Evolutionary conservation across 352 stramenopile genomes (phyloP).

Genomic region (Thalassiosira pacifica): DNA sequence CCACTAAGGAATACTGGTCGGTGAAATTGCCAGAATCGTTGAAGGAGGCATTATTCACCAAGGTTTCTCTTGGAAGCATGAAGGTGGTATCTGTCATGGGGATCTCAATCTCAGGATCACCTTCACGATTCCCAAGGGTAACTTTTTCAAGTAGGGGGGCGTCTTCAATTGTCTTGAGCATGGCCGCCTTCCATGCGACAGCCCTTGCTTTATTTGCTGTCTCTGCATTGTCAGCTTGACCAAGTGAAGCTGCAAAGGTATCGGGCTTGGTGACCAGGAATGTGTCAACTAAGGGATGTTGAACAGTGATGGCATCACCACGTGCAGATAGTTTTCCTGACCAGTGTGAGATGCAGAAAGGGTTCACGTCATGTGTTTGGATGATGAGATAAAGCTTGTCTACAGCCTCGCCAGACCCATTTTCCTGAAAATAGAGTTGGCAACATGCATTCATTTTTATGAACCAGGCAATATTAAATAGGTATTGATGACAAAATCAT

Average conservation of each 20-base stretch:
- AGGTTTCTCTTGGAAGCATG: background rate
- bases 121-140: background rate
- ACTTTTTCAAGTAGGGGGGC: background rate
- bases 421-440: background rate
- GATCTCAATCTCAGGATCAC: background rate
- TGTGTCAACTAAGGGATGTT: background rate
- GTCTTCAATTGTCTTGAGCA: background rate
- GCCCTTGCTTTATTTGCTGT: background rate
- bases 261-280: background rate
- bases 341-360: background rate
- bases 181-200: background rate
- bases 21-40: background rate
- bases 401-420: background rate
- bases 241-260: background rate
- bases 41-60: background rate
- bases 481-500: background rate
- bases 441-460: background rate
- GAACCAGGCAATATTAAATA: background rate
- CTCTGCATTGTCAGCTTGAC: background rate
- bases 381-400: background rate
- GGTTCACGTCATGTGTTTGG: background rate
- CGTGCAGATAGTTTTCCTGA: background rate
- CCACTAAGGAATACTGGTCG: background rate
- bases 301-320: background rate
- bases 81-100: background rate